A percentile compares a stretch with the other conserved stretches of the same genome.
These are phyloP conservation scores for Rhododendron molle DNA, from an alignment of 148 eudicot genomes.

Conservation along the genomic window DNA sequence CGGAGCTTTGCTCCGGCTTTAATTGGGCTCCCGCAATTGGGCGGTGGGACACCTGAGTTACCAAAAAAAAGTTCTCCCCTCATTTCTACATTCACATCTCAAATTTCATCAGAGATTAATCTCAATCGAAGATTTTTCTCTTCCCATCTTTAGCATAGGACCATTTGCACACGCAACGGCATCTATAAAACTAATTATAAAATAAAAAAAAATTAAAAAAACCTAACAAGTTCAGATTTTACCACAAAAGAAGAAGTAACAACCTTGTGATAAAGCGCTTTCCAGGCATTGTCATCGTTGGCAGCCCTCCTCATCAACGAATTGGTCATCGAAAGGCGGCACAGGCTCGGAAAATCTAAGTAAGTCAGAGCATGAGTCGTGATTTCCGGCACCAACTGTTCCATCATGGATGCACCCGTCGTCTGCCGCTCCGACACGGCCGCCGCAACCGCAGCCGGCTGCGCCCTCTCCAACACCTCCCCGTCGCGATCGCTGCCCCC, in stretches of 20 bases:
- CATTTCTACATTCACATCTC: neutral
- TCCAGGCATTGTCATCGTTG: constrained; percentile 98
- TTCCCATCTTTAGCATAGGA: neutral
- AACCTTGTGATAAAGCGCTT: constrained; percentile 91
- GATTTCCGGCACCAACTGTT: constrained; percentile 91
- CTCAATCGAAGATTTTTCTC: neutral
- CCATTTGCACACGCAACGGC: neutral
- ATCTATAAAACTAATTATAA: neutral
- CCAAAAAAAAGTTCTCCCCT: neutral
- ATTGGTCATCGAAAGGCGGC: constrained; percentile 89
- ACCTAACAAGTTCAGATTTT: neutral
- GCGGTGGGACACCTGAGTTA: too few relatives aligned
- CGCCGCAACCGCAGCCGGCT: constrained; percentile 20
- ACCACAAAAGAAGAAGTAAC: neutral
- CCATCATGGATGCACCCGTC: constrained; percentile 94
- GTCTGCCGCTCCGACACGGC: constrained; percentile 39
- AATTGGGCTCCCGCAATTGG: too few relatives aligned
- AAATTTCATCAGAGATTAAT: neutral
- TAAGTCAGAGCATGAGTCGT: constrained; percentile 88
- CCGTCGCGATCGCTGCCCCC: constrained; percentile 11
- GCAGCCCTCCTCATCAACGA: constrained; percentile 91
- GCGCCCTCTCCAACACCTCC: constrained; percentile 38
- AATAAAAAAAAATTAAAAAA: too few relatives aligned
- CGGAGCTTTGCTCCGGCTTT: too few relatives aligned
- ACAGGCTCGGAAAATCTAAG: constrained; percentile 85